A percentile compares a stretch with the other conserved stretches of the same genome.
These are phyloP conservation scores for Trichoderma polysporum DNA, from an alignment of 2,329 filamentous ascomycete genomes.

Conservation along the genomic window DNA sequence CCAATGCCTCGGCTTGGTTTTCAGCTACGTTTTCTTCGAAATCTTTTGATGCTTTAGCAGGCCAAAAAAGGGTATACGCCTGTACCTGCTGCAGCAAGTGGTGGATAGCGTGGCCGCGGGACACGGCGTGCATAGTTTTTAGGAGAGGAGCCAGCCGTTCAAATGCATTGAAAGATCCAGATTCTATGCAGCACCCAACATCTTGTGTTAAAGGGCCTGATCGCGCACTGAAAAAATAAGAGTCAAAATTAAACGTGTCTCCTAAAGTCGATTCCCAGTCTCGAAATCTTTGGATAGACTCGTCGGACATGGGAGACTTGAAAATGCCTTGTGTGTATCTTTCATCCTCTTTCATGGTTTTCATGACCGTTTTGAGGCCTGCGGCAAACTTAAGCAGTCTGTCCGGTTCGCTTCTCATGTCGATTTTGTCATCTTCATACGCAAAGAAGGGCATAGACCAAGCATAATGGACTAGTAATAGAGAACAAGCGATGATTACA, in stretches of 20 bases:
- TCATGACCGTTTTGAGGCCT: constrained; percentile 13
- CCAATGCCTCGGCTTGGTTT: constrained; percentile 1
- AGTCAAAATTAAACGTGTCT: background rate
- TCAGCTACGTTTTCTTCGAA: constrained; percentile 7
- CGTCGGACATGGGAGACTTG: background rate
- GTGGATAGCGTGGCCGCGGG: background rate
- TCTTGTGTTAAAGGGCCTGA: background rate
- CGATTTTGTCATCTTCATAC: constrained; percentile 1
- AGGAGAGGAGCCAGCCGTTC: constrained; percentile 16
- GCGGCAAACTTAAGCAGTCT: constrained; percentile 15
- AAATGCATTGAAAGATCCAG: background rate
- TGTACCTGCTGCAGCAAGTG: constrained; percentile 7
- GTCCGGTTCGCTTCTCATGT: background rate
- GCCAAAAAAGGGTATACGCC: constrained; percentile 16
- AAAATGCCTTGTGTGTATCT: constrained; percentile 9
- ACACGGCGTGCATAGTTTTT: constrained; percentile 1
- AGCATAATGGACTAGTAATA: constrained; percentile 17
- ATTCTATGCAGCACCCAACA: background rate
- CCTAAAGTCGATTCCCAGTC: background rate
- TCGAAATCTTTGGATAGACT: background rate
- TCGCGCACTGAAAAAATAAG: background rate
- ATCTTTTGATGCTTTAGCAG: constrained; percentile 12
- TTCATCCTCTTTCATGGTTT: background rate
- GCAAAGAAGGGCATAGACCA: constrained; percentile 19
- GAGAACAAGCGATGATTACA: constrained; percentile 8